phyloP scores from a whole-genome alignment of 495 filamentous ascomycete species.

The Daldinia loculata region DNA sequence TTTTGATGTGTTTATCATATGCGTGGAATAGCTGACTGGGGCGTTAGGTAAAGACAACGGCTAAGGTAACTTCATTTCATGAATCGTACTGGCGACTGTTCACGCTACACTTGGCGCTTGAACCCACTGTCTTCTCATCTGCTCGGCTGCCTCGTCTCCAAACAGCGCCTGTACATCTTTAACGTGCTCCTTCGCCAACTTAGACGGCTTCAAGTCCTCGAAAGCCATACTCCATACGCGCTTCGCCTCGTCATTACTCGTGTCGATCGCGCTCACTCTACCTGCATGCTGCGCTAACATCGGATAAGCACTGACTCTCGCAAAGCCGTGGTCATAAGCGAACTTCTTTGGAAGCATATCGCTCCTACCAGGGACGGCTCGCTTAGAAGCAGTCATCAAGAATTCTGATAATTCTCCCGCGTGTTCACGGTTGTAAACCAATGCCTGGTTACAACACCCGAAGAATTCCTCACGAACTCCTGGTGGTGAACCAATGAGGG shows the following conservation, averaged over 20 bases:
- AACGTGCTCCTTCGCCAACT: conserved; percentile 37
- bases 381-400: conserved; percentile 37
- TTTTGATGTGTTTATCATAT: not conserved
- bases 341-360: conserved; percentile 48
- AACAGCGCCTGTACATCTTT: conserved; percentile 38
- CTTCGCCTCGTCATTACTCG: conserved; percentile 42
- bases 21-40: not conserved
- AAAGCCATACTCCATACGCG: conserved; percentile 50
- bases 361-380: conserved; percentile 29
- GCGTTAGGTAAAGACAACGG: not conserved
- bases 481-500: conserved; percentile 50
- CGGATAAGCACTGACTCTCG: conserved; percentile 46
- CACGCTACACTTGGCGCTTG: not conserved
- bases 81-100: not conserved
- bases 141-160: conserved; percentile 34
- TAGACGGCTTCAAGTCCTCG: conserved; percentile 40
- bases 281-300: conserved; percentile 46
- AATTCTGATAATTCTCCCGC: conserved; percentile 43
- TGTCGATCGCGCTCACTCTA: conserved; percentile 44
- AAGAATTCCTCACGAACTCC: conserved; percentile 52
- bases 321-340: conserved; percentile 43
- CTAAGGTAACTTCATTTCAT: not conserved
- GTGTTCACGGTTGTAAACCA: conserved; percentile 54
- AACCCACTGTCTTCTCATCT: conserved; percentile 23
- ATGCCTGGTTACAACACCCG: conserved; percentile 58